A percentile compares a stretch with the other conserved stretches of the same genome.
Evolutionary conservation across 345 rosid genomes (phyloP).

Genomic region (Eucalyptus cloeziana): DNA sequence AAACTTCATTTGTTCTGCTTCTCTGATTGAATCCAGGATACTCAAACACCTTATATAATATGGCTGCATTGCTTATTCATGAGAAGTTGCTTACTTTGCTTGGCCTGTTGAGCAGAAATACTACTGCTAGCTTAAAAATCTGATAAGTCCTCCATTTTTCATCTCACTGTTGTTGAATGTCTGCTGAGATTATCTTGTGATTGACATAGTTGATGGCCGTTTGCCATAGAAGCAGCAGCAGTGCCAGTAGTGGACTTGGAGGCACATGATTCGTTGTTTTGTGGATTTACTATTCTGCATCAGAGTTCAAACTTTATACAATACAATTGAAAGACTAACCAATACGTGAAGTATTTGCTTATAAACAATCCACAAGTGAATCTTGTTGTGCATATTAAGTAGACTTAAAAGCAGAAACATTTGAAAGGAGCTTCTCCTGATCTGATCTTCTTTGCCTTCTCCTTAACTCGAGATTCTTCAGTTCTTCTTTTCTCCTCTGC

Average conservation of each 20-base stretch:
- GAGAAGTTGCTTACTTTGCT: background rate
- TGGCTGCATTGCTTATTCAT: background rate
- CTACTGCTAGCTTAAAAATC: background rate
- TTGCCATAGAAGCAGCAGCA: background rate
- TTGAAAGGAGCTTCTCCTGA: constrained; percentile 16
- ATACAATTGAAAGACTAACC: background rate
- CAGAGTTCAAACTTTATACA: background rate
- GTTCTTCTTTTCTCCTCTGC: constrained; percentile 48
- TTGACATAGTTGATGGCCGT: background rate
- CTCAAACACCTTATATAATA: background rate
- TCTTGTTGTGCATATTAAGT: background rate
- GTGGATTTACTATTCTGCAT: background rate
- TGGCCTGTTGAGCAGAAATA: background rate
- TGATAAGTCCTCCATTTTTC: background rate
- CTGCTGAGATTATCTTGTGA: background rate
- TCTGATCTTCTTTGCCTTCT: constrained; percentile 32
- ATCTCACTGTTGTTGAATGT: background rate
- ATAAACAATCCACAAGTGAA: background rate
- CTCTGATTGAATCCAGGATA: background rate
- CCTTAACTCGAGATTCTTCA: constrained; percentile 36
- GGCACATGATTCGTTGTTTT: background rate
- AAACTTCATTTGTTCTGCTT: background rate
- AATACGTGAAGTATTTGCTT: background rate
- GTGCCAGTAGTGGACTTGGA: background rate
- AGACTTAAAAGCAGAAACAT: constrained; percentile 45